Base-by-base conservation (phyloP, 108 stramenopile species). In the Cyclotella sp. region DNA sequence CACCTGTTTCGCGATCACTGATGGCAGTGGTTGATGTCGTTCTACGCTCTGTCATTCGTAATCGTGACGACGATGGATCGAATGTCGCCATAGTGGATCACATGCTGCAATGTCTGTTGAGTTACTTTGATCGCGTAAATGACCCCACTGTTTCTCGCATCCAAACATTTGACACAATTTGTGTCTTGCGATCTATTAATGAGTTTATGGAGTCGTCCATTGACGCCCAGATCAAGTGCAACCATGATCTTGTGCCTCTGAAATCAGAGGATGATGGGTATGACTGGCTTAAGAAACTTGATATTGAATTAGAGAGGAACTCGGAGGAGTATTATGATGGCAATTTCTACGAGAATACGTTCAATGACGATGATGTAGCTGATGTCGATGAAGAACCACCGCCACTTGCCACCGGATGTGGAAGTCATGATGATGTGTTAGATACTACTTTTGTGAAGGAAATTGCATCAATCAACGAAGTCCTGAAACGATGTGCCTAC, bases 401-500 rank as follows among this genome's bases (percentile, higher is more conserved):
- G 14, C 52, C 2, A 49, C 34, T 29, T 13, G n/a, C 64, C 9
- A 72, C 12, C 43, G 57, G 43, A 47, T 11, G 28, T 24, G 19
- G 15, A 28, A 55, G 70, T 41, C 66, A 63, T 22, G 39, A 74
- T 60, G 61, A 22, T 34, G 2, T 6, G 34, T 34, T 6, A 9
- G 57, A 62, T 19, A 16, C 67, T 16, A 47, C 18, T 39, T 60
- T 78, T 51, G 47, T 19, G 49, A 57, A 75, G 24, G 82, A 83
- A 43, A 75, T 83, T 26, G 29, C 10, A 41, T 55, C 78, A 15
- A 68, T 75, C 63, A 83, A 83, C 44, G 49, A 30, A 15, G 73
- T 84, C 52, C 51, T 84, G 14, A 44, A 60, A 45, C 61, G 82
- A 27, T 84, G 82, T 54, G 22, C 73, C n/a, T 86, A 79, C 47